Conservation (phyloP, 169 alveolate genomes). For the Neospora caninum region DNA sequence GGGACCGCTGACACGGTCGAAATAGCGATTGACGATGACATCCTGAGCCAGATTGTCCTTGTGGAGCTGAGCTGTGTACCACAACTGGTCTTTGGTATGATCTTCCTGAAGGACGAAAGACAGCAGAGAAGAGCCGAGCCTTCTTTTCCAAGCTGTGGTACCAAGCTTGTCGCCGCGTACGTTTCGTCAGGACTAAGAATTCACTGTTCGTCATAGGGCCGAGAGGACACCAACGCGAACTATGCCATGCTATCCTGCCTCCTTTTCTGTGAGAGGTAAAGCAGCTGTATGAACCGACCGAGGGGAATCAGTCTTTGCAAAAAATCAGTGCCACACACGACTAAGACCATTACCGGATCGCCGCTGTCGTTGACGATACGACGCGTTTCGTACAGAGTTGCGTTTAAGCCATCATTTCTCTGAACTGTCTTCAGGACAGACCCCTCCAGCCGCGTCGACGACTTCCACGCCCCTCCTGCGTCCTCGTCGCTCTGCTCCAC, state of each 20-base stretch:
- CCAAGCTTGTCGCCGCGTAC: background rate
- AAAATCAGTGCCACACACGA: too few relatives aligned
- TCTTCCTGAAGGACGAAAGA: background rate
- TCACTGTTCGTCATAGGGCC: too few relatives aligned
- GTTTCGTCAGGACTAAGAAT: too few relatives aligned
- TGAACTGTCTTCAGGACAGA: slow-evolving; percentile 19
- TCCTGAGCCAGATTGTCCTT: slow-evolving; percentile 9
- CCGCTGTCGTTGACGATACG: background rate
- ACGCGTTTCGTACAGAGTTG: slow-evolving; percentile 50
- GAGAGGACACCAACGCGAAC: too few relatives aligned
- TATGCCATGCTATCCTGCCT: too few relatives aligned
- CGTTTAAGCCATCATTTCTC: slow-evolving; percentile 1
- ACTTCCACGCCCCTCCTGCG: slow-evolving; percentile 57
- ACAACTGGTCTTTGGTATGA: background rate
- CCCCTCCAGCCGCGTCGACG: slow-evolving; percentile 15
- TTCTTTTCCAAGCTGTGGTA: too few relatives aligned
- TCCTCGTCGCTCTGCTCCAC: slow-evolving; percentile 48
- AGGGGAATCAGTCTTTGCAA: too few relatives aligned
- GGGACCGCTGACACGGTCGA: background rate
- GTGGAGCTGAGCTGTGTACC: slow-evolving; percentile 34
- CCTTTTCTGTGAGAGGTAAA: too few relatives aligned
- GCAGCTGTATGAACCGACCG: too few relatives aligned
- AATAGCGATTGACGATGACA: slow-evolving; percentile 8
- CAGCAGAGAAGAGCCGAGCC: too few relatives aligned
- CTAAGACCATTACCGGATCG: background rate